A percentile compares a stretch with the other conserved stretches of the same genome.
Conservation (phyloP, 1,284 basidiomycete species). For the Heterobasidion annosum region DNA sequence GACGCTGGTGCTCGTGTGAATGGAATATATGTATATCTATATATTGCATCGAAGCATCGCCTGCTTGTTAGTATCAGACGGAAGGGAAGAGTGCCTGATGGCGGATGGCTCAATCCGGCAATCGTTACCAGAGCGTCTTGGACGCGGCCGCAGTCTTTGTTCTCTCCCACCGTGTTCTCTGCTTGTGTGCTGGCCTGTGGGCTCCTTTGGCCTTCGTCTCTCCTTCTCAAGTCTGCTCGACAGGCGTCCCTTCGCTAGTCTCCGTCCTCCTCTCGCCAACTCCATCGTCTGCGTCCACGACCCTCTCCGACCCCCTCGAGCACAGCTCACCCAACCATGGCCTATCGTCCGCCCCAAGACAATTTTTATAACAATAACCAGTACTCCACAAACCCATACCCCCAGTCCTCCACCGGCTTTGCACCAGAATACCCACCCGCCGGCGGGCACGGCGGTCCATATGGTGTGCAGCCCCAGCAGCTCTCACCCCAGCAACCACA, state of each 20-base stretch:
- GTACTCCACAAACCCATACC: slow-evolving; percentile 1
- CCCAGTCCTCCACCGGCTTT: slow-evolving; percentile 4
- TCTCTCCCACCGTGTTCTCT: neutral
- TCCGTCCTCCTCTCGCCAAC: neutral
- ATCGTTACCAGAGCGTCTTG: neutral
- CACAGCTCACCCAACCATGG: slow-evolving; percentile 11
- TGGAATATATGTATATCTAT: no score
- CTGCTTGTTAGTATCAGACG: no score
- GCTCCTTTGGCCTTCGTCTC: neutral
- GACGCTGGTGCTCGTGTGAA: no score
- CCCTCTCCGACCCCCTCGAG: neutral
- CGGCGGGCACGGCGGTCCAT: neutral
- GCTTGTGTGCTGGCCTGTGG: neutral
- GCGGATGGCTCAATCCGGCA: neutral
- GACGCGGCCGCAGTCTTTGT: neutral
- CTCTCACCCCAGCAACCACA: neutral
- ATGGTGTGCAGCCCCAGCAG: neutral
- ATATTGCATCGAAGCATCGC: no score
- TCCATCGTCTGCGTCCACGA: neutral
- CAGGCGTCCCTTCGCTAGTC: slow-evolving; percentile 1
- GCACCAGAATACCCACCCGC: slow-evolving; percentile 13
- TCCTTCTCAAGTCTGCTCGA: neutral
- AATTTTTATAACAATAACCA: slow-evolving; percentile 11
- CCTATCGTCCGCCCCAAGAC: slow-evolving; percentile 12
- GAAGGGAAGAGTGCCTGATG: no score